These are phyloP conservation scores for Pythium rhizo-oryzae DNA, from an alignment of 352 stramenopile species.

Conservation along the genomic window DNA sequence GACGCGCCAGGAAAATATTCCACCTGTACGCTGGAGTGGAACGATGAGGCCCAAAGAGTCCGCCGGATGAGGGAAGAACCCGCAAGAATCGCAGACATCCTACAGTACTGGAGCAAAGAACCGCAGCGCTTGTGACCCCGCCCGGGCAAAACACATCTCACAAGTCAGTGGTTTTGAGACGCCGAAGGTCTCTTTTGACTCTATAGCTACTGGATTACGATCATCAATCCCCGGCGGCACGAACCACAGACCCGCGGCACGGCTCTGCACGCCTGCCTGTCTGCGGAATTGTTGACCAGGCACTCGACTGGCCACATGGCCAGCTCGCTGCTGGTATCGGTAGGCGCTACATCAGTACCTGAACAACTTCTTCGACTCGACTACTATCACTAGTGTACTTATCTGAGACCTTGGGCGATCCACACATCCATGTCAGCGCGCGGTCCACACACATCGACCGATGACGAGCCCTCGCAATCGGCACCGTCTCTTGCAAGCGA, in stretches of 20 bases:
- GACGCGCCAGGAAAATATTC: too few relatives aligned
- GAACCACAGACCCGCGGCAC: not conserved
- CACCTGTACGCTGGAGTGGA: too few relatives aligned
- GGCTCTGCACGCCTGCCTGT: not conserved
- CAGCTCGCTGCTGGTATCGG: not conserved
- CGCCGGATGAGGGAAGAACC: not conserved
- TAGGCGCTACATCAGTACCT: not conserved
- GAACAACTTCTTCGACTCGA: not conserved
- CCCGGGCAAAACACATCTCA: not conserved
- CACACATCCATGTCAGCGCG: slow-evolving; percentile 1
- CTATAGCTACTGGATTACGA: not conserved
- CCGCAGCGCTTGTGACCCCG: too few relatives aligned
- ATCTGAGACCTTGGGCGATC: not conserved
- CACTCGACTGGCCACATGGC: not conserved
- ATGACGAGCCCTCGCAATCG: not conserved
- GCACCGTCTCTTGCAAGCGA: not conserved
- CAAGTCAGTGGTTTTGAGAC: not conserved
- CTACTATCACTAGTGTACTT: not conserved
- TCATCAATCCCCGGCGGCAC: not conserved
- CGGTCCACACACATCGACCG: not conserved
- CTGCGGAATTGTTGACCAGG: not conserved
- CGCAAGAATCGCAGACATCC: not conserved
- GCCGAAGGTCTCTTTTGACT: too few relatives aligned
- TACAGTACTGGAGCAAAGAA: too few relatives aligned
- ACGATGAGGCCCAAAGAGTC: too few relatives aligned